Evolutionary conservation across 148 eudicot genomes (phyloP).

Genomic region (Vaccinium myrtillus): DNA sequence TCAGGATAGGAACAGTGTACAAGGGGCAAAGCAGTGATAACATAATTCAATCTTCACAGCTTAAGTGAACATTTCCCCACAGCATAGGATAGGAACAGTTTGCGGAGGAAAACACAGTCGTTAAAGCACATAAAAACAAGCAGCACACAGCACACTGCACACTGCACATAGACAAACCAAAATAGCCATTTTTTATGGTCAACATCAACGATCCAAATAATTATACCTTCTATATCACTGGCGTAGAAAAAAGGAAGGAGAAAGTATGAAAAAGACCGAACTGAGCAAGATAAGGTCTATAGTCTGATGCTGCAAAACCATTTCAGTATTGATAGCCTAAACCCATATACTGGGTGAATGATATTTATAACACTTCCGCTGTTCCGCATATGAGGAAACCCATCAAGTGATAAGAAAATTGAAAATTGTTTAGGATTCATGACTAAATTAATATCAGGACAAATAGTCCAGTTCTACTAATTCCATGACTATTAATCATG

Average conservation of each 20-base stretch:
- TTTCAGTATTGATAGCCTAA: not conserved
- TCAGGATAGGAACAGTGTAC: not conserved
- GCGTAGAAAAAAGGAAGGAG: too few species aligned
- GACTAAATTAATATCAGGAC: too few species aligned
- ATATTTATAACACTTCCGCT: not conserved
- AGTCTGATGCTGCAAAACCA: not conserved
- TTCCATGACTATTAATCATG: too few species aligned
- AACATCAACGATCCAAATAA: not conserved
- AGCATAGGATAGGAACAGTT: not conserved
- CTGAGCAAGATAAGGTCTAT: not conserved
- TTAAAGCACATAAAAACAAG: conserved; percentile 3
- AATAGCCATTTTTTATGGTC: too few species aligned
- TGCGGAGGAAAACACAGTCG: not conserved
- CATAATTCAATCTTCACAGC: not conserved
- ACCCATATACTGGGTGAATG: not conserved
- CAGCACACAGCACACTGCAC: not conserved
- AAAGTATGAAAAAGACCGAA: not conserved
- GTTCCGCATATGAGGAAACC: not conserved
- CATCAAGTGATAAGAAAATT: not conserved
- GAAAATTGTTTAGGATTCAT: too few species aligned
- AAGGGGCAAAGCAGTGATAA: not conserved
- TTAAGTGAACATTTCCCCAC: not conserved
- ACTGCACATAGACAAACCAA: not conserved
- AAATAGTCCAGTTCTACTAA: too few species aligned
- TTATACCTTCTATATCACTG: not conserved